Conservation (phyloP, 129 eudicot genomes). For the Scalesia atractyloides region DNA sequence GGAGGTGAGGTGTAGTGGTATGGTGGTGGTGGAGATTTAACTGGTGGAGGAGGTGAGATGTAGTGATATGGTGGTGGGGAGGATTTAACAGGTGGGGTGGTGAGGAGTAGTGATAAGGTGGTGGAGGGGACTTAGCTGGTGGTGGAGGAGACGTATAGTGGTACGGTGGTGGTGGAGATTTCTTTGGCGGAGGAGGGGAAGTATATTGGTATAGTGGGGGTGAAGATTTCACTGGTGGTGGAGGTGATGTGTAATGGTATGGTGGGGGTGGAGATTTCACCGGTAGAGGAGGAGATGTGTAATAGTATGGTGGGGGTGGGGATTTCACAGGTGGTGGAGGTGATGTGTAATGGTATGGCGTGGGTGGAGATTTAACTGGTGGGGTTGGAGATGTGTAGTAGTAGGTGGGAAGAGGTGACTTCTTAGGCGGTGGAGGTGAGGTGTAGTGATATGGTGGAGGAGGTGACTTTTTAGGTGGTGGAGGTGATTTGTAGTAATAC, state of each 20-base stretch:
- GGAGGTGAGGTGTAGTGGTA: constrained; percentile 27
- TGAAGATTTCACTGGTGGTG: constrained; percentile 32
- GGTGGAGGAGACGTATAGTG: constrained; percentile 37
- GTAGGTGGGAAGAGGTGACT: constrained; percentile 30
- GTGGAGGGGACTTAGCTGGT: constrained; percentile 12
- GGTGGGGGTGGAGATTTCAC: constrained; percentile 22
- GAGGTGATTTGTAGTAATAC: not conserved
- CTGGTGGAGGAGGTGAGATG: constrained; percentile 18
- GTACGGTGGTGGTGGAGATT: constrained; percentile 13
- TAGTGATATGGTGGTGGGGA: constrained; percentile 27
- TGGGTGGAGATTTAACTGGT: constrained; percentile 28
- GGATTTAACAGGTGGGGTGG: constrained; percentile 20
- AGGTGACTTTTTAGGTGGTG: constrained; percentile 28
- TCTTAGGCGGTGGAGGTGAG: constrained; percentile 35
- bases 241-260: constrained; percentile 32
- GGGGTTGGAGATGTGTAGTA: constrained; percentile 37
- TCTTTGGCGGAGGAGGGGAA: constrained; percentile 9
- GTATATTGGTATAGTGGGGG: constrained; percentile 30
- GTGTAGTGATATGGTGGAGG: constrained; percentile 17
- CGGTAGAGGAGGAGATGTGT: constrained; percentile 40
- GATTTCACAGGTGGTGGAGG: constrained; percentile 27
- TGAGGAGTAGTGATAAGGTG: constrained; percentile 33
- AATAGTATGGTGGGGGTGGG: constrained; percentile 16
- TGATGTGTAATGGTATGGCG: constrained; percentile 30
- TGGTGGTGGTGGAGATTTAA: not conserved